Conservation (phyloP, 2,329 filamentous ascomycete genomes). For the Talaromyces verruculosus region DNA sequence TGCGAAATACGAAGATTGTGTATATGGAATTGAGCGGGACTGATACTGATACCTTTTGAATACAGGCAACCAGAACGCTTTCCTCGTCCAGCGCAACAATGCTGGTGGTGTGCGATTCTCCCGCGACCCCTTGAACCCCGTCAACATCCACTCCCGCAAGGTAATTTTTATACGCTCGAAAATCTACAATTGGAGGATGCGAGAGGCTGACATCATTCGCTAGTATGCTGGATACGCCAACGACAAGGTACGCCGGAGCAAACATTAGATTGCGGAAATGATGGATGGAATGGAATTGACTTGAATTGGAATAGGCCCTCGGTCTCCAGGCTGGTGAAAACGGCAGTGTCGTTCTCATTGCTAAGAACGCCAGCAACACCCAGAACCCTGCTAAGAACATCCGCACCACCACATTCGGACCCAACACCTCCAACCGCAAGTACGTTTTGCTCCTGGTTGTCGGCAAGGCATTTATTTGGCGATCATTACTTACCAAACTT, state of each 20-base stretch:
- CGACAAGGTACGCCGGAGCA: constrained; percentile 67
- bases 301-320: constrained; percentile 62
- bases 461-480: background rate
- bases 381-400: constrained; percentile 71
- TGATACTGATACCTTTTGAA: constrained; percentile 22
- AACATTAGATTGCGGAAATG: background rate
- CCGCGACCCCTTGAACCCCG: constrained; percentile 88
- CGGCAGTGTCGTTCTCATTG: constrained; percentile 75
- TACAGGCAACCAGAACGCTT: constrained; percentile 82
- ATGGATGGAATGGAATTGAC: constrained; percentile 13
- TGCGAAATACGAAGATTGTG: background rate
- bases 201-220: constrained; percentile 26
- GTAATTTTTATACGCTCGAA: constrained; percentile 46
- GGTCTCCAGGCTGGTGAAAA: constrained; percentile 74
- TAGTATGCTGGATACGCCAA: constrained; percentile 92
- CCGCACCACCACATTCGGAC: constrained; percentile 67
- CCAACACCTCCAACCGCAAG: constrained; percentile 76
- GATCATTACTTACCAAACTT: constrained; percentile 26
- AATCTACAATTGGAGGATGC: constrained; percentile 14
- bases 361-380: constrained; percentile 74
- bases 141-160: constrained; percentile 89
- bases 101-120: constrained; percentile 86
- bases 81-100: constrained; percentile 83
- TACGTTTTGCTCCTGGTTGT: constrained; percentile 47
- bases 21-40: background rate